Evolutionary conservation across 495 filamentous ascomycete genomes (phyloP).

Genomic region (Penicillium psychrofluorescens): DNA sequence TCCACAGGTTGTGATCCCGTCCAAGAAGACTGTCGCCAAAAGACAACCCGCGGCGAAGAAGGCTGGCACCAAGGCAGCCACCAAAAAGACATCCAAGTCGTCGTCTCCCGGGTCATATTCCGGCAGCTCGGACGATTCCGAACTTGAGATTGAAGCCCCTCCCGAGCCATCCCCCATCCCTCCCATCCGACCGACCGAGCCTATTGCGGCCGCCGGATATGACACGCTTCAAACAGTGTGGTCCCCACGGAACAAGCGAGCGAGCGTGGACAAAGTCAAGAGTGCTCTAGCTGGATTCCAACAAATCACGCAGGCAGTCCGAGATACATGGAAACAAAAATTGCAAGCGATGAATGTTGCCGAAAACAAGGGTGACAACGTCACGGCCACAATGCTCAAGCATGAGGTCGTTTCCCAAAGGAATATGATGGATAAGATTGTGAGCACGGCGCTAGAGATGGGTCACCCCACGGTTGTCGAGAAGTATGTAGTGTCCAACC

Average conservation of each 20-base stretch:
- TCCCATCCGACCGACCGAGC: conserved; percentile 39
- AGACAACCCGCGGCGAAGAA: too few relatives aligned
- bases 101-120: conserved; percentile 27
- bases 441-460: conserved; percentile 49
- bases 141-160: conserved; percentile 36
- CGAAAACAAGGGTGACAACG: conserved; percentile 41
- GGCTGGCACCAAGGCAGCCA: conserved; percentile 11
- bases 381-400: conserved; percentile 31
- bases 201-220: conserved; percentile 49
- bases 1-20: conserved; percentile 3
- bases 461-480: conserved; percentile 60
- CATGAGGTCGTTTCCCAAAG: conserved; percentile 50
- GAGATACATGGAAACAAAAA: conserved; percentile 56
- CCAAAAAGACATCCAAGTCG: too few relatives aligned
- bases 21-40: conserved; percentile 13
- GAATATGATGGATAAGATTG: conserved; percentile 51
- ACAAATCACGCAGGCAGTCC: conserved; percentile 54
- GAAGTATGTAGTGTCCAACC: conserved; percentile 41
- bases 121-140: conserved; percentile 43
- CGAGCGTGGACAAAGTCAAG: conserved; percentile 40
- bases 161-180: conserved; percentile 51
- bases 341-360: conserved; percentile 50
- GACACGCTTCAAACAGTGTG: conserved; percentile 61
- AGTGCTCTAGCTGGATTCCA: conserved; percentile 49
- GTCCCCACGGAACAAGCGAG: conserved; percentile 45